These are phyloP conservation scores for Arthrobotrys iridis DNA, from an alignment of 2,329 filamentous ascomycete genomes.

Conservation along the genomic window DNA sequence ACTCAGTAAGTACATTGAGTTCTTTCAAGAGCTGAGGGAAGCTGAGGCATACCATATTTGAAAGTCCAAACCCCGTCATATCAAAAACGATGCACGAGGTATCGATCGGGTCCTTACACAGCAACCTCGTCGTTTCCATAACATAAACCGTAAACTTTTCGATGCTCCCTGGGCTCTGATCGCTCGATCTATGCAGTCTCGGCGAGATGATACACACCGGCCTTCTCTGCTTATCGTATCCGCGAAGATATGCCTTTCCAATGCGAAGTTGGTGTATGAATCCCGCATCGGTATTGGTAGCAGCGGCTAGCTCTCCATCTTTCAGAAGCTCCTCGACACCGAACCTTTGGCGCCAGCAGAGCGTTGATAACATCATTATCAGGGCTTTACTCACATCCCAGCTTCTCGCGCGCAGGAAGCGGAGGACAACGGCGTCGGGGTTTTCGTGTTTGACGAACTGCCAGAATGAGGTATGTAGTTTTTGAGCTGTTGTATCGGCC, in stretches of 20 bases:
- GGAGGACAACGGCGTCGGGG: constrained; percentile 83
- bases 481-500: neutral
- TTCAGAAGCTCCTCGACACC: constrained; percentile 86
- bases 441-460: constrained; percentile 78
- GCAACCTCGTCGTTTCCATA: constrained; percentile 89
- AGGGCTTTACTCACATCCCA: constrained; percentile 96
- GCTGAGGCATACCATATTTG: constrained; percentile 79
- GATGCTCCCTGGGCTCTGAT: constrained; percentile 81
- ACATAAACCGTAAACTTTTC: constrained; percentile 91
- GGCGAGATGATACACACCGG: constrained; percentile 89
- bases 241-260: constrained; percentile 93
- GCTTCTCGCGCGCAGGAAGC: constrained; percentile 85
- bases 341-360: constrained; percentile 88
- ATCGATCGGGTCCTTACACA: constrained; percentile 81
- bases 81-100: constrained; percentile 95
- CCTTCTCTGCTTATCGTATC: constrained; percentile 80
- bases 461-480: constrained; percentile 9
- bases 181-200: constrained; percentile 80
- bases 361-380: constrained; percentile 90
- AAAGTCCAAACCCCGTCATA: constrained; percentile 89
- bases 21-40: neutral
- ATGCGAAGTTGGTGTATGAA: constrained; percentile 84
- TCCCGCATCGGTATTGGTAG: constrained; percentile 72
- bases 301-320: constrained; percentile 75
- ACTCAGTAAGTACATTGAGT: neutral